These are phyloP conservation scores for Bassia scoparia DNA, from an alignment of 148 eudicot genomes.

Conservation along the genomic window DNA sequence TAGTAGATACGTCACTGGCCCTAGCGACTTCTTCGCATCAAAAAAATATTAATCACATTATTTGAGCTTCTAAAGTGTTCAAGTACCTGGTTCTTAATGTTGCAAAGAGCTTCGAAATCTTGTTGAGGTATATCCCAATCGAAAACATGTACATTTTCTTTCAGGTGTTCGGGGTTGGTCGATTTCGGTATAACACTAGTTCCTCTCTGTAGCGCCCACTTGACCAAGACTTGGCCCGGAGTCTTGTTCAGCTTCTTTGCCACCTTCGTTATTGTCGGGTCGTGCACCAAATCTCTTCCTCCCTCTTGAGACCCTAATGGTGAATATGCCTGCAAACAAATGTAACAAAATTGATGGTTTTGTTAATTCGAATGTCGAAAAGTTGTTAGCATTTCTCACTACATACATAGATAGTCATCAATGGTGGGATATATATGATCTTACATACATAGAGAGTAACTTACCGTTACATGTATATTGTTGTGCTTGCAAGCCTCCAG, in stretches of 20 bases:
- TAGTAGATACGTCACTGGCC: no score
- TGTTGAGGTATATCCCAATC: conserved; percentile 49
- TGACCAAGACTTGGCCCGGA: conserved; percentile 54
- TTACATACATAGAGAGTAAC: background rate
- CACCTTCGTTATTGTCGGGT: conserved; percentile 49
- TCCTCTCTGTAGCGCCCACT: conserved; percentile 60
- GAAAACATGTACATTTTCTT: conserved; percentile 47
- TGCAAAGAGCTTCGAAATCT: conserved; percentile 46
- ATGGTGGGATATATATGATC: no score
- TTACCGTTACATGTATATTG: conserved; percentile 2
- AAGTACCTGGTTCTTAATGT: conserved; percentile 44
- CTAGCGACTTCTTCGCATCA: no score
- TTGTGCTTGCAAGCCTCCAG: conserved; percentile 47
- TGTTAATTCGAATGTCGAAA: no score
- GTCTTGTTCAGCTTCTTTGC: conserved; percentile 57
- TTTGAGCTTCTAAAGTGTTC: no score
- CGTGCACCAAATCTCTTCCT: conserved; percentile 48
- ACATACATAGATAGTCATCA: no score
- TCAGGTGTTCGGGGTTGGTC: conserved; percentile 45
- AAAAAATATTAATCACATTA: background rate
- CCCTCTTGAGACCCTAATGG: conserved; percentile 55
- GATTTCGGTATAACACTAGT: conserved; percentile 68
- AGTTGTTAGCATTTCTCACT: no score
- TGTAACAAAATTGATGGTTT: no score
- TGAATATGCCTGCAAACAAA: conserved; percentile 43